phyloP scores from a whole-genome alignment of 768 basidiomycete species.

The Phlegmacium glaucopus region DNA sequence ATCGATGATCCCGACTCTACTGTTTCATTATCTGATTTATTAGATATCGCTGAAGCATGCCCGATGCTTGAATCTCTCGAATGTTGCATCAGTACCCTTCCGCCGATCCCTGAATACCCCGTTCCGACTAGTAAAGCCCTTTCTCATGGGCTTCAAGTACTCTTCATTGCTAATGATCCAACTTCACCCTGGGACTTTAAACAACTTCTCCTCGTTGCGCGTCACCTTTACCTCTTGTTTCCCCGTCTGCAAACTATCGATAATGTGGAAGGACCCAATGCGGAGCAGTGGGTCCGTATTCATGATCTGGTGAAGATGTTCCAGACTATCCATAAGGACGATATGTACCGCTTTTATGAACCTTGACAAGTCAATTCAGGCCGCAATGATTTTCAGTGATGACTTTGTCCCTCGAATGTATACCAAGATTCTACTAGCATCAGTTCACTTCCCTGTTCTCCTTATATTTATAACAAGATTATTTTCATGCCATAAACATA shows the following conservation, averaged over 20 bases:
- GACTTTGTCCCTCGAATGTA: too few relatives aligned
- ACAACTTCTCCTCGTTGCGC: neutral
- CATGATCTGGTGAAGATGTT: too few relatives aligned
- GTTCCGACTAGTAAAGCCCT: neutral
- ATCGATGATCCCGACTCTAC: neutral
- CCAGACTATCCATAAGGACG: too few relatives aligned
- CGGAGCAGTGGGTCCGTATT: slow-evolving; percentile 1
- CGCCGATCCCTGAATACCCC: neutral
- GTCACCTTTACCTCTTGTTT: slow-evolving; percentile 9
- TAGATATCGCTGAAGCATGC: slow-evolving; percentile 3
- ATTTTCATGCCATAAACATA: too few relatives aligned
- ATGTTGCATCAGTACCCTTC: slow-evolving; percentile 2
- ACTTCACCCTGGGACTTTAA: neutral
- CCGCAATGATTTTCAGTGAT: too few relatives aligned
- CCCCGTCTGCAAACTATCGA: slow-evolving; percentile 7
- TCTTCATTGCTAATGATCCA: slow-evolving; percentile 1
- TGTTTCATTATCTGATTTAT: neutral
- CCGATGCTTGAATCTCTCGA: slow-evolving; percentile 6
- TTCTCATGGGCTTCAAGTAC: slow-evolving; percentile 1
- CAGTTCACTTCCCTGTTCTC: too few relatives aligned
- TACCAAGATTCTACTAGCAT: too few relatives aligned
- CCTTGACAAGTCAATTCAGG: too few relatives aligned
- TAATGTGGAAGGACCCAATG: neutral
- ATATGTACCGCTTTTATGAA: too few relatives aligned
- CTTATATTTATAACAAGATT: too few relatives aligned